These are phyloP conservation scores for Podospora appendiculata DNA, from an alignment of 495 filamentous ascomycete genomes.

Conservation along the genomic window DNA sequence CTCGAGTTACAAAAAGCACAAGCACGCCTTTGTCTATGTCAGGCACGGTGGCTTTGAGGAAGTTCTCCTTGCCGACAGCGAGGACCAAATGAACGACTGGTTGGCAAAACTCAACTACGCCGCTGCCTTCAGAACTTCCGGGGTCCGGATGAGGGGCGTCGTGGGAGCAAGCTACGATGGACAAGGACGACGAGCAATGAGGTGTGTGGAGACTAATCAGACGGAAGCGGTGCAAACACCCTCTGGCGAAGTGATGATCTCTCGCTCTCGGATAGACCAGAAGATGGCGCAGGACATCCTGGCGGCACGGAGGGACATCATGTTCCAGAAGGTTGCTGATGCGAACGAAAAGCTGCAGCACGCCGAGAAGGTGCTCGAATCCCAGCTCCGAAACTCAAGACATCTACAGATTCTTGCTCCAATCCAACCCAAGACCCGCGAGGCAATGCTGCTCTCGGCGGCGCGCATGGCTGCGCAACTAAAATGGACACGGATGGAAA, in stretches of 20 bases:
- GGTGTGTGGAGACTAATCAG: slow-evolving; percentile 52
- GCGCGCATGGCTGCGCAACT: slow-evolving; percentile 80
- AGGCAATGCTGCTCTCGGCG: slow-evolving; percentile 77
- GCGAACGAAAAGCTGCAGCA: slow-evolving; percentile 69
- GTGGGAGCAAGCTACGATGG: slow-evolving; percentile 81
- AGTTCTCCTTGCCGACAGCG: slow-evolving; percentile 79
- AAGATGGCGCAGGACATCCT: slow-evolving; percentile 80
- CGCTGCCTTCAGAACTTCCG: slow-evolving; percentile 82
- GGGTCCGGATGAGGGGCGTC: slow-evolving; percentile 84
- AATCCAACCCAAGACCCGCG: slow-evolving; percentile 76
- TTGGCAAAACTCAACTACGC: slow-evolving; percentile 94
- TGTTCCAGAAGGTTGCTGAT: slow-evolving; percentile 75
- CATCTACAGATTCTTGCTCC: slow-evolving; percentile 86
- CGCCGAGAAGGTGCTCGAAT: slow-evolving; percentile 70
- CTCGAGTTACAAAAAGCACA: slow-evolving; percentile 86
- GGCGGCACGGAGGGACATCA: slow-evolving; percentile 69
- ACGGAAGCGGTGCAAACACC: slow-evolving; percentile 57
- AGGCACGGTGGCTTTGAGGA: slow-evolving; percentile 87
- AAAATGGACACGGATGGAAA: slow-evolving; percentile 88
- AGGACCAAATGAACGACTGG: slow-evolving; percentile 95
- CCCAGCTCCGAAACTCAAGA: slow-evolving; percentile 79
- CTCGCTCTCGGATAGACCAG: slow-evolving; percentile 61
- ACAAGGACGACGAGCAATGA: slow-evolving; percentile 64
- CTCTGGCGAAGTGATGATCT: slow-evolving; percentile 60
- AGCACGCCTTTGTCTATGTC: slow-evolving; percentile 87